Evolutionary conservation across 805 yeast genomes (phyloP).

Genomic region (Sungouiella thailandica): DNA sequence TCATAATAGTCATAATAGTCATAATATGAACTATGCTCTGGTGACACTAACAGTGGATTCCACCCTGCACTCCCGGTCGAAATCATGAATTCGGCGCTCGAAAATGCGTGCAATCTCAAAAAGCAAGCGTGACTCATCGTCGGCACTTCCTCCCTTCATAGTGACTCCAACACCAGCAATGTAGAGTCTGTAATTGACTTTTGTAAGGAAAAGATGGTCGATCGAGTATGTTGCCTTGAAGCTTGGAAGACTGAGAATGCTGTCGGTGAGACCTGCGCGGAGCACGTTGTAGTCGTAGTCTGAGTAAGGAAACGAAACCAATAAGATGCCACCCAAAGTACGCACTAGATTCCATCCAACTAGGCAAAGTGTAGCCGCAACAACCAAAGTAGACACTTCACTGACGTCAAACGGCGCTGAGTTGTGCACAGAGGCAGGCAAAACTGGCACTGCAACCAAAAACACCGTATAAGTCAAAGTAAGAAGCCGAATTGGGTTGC

Average conservation of each 20-base stretch:
- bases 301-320: conserved; percentile 49
- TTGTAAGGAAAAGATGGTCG: conserved; percentile 48
- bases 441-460: conserved; percentile 36
- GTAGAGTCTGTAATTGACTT: conserved; percentile 57
- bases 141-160: conserved; percentile 68
- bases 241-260: conserved; percentile 43
- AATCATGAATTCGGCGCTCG: conserved; percentile 24
- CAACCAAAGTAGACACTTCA: conserved; percentile 42
- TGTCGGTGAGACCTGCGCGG: conserved; percentile 37
- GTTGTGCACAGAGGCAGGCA: conserved; percentile 26
- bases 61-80: conserved; percentile 21
- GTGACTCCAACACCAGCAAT: conserved; percentile 50
- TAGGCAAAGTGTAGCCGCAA: conserved; percentile 41
- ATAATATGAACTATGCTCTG: conserved; percentile 8
- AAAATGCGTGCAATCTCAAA: conserved; percentile 45
- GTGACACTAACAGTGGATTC: conserved; percentile 30
- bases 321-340: conserved; percentile 46
- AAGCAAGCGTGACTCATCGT: conserved; percentile 57
- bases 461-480: conserved; percentile 41
- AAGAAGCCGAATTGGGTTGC: conserved; percentile 43
- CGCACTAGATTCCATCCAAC: conserved; percentile 51
- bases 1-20: too few species aligned
- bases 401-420: conserved; percentile 33
- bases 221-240: conserved; percentile 49
- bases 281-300: conserved; percentile 34